Base-by-base conservation (phyloP, 257 asterid genomes). In the Dorcoceras hygrometricum region DNA sequence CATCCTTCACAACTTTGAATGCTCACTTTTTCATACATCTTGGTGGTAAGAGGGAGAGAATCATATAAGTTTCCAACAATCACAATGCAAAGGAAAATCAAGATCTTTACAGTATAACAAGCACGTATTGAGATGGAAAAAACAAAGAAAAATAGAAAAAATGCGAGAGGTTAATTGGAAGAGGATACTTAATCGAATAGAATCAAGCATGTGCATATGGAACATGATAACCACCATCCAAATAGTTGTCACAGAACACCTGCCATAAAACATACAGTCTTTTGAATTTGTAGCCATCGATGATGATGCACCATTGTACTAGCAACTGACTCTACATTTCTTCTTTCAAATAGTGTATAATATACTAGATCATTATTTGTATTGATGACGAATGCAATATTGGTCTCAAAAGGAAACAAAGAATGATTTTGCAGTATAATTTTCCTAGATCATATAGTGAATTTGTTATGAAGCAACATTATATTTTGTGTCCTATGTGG, bases 181-280 rank as follows among this genome's bases (percentile, higher is more conserved):
- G 65, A 25, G 26, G 81, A 18, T 87, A 91, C 98, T 59, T 60
- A 64, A 80, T 85, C 32, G 96, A 85, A 73, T 91, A 89, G 96
- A 79, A 70, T 86, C 95, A n/a, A 89, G 90, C 69, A 80, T 91
- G 98, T 58, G 96, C 96, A 66, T 82, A 84, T 22, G 95, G 95
- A 24, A 91, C 95, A 55, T 91, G 98, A 75, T 91, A 89, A 65
- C 98, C 96, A 23, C 96, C 98, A 69, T 91, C 98, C 73, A 91
- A 83, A 80, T 91, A 89, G 78, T 91, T 91, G 80, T 89, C 95
- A 16, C 96, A 87, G 78, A 91, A 89, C n/a, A 91, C 98, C 98
- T 91, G 81, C 76, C 79, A 16, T 5, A 24, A 66, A 69, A 54
- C 50, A 6, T 2, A 2, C 8, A 36, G 12, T 1, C 23, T 11